A percentile compares a stretch with the other conserved stretches of the same genome.
Conservation (phyloP, 1,139 yeast species). For the Debaryomyces sp. region DNA sequence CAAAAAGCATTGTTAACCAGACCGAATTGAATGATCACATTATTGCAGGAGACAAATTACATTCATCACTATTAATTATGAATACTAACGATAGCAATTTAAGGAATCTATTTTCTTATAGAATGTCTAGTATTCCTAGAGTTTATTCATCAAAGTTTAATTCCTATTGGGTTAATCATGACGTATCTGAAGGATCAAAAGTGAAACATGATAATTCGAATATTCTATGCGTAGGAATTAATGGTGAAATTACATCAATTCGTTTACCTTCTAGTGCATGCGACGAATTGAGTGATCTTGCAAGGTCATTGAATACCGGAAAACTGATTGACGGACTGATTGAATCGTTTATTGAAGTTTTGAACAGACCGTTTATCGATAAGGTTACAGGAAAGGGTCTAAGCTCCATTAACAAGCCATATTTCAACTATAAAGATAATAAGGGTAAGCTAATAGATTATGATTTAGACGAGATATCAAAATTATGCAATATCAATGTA, state of each 20-base stretch:
- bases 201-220: constrained; percentile 11
- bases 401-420: constrained; percentile 39
- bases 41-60: constrained; percentile 46
- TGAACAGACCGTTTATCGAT: constrained; percentile 38
- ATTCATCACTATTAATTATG: constrained; percentile 39
- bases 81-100: constrained; percentile 12
- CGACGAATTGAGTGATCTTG: constrained; percentile 15
- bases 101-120: constrained; percentile 16
- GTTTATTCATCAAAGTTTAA: constrained; percentile 31
- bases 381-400: constrained; percentile 48
- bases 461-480: constrained; percentile 37
- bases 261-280: constrained; percentile 18
- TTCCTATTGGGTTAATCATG: constrained; percentile 35
- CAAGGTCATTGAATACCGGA: constrained; percentile 10
- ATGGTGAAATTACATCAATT: constrained; percentile 48
- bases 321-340: constrained; percentile 16
- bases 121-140: constrained; percentile 47
- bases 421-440: constrained; percentile 34
- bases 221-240: constrained; percentile 47
- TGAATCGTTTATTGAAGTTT: constrained; percentile 19
- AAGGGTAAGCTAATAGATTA: constrained; percentile 33
- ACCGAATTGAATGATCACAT: constrained; percentile 28
- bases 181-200: neutral
- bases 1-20: constrained; percentile 44
- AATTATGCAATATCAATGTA: constrained; percentile 13